Evolutionary conservation across 306 rosid genomes (phyloP), one percentile per base, ranked within the genome.

Genomic region (Canavalia gladiata): DNA sequence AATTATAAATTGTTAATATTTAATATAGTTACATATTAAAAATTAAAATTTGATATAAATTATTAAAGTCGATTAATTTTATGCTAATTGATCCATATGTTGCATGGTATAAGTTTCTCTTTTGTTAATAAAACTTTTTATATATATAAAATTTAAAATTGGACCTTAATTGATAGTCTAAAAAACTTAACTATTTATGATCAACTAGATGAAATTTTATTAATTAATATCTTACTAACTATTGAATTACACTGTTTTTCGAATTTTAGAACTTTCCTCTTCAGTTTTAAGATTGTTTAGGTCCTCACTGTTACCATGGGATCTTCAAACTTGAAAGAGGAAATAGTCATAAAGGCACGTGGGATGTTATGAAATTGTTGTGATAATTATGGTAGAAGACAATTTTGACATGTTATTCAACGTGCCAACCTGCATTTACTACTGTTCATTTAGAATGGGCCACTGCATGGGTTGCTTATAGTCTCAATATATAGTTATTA

Each of bases 371-470:
- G 43, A 82, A 80, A 62, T n/a, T 47, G 74, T 42, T 50, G 52
- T 57, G 79, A 87, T 89, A 79, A 84, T 91, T 58, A 79, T 82
- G 62, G 74, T 47, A 68, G 78, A 84, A 82, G 84, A 76, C 87
- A 72, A 78, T 69, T 80, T 69, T 50, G 86, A 85, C 83, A 85
- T 64, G 37, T 51, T 63, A 77, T 73, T 85, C 84, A 72, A 84
- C 70, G 65, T 63, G 63, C 79, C 67, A 64, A 71, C 76, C 76
- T 72, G 78, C 78, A 62, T 68, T 59, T 68, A 74, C 69, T 68
- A 65, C 35, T 50, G 54, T 75, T 75, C 77, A 56, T 68, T 25
- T 46, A 29, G 64, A 75, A 74, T 65, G 66, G 60, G 12, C 68
- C 41, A 66, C 25, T 82, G 60, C 72, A 35, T 74, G 51, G 51